These are phyloP conservation scores for Lactarius akahatsu DNA, from an alignment of 768 basidiomycete species.

Conservation along the genomic window DNA sequence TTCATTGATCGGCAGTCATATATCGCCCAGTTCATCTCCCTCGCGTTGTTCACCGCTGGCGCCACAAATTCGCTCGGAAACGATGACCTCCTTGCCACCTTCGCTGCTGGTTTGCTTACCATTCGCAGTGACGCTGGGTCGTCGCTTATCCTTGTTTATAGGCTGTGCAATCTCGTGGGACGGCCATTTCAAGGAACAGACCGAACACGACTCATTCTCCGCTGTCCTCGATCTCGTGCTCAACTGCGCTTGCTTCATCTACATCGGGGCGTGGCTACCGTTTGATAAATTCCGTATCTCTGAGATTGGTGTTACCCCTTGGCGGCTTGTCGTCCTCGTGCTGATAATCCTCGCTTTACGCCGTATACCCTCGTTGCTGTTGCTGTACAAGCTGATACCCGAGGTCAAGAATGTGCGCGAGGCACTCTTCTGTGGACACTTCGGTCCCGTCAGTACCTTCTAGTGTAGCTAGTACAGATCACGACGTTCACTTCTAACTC, in stretches of 20 bases:
- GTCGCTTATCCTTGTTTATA: conserved; percentile 34
- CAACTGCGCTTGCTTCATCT: conserved; percentile 78
- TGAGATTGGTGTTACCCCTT: conserved; percentile 61
- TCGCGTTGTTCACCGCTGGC: conserved; percentile 76
- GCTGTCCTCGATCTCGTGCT: conserved; percentile 87
- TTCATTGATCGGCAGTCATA: conserved; percentile 82
- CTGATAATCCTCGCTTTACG: conserved; percentile 70
- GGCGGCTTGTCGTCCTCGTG: conserved; percentile 70
- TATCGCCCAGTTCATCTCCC: conserved; percentile 77
- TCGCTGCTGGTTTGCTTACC: conserved; percentile 63
- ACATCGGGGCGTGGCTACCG: conserved; percentile 86
- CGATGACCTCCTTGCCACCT: conserved; percentile 88
- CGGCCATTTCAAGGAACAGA: conserved; percentile 74
- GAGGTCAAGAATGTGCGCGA: conserved; percentile 84
- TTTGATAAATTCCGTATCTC: conserved; percentile 57
- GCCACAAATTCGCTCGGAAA: conserved; percentile 75
- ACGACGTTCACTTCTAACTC: neutral
- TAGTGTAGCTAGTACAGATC: too few species aligned
- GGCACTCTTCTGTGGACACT: conserved; percentile 90
- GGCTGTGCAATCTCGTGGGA: conserved; percentile 94
- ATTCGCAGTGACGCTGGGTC: neutral
- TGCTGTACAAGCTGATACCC: conserved; percentile 81
- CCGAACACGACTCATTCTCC: conserved; percentile 83
- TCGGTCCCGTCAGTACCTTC: conserved; percentile 49
- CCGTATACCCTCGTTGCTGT: conserved; percentile 74